Evolutionary conservation across 1,284 basidiomycete genomes (phyloP), one percentile per base, ranked within the genome.

Genomic region (Papiliotrema nemorosa): DNA sequence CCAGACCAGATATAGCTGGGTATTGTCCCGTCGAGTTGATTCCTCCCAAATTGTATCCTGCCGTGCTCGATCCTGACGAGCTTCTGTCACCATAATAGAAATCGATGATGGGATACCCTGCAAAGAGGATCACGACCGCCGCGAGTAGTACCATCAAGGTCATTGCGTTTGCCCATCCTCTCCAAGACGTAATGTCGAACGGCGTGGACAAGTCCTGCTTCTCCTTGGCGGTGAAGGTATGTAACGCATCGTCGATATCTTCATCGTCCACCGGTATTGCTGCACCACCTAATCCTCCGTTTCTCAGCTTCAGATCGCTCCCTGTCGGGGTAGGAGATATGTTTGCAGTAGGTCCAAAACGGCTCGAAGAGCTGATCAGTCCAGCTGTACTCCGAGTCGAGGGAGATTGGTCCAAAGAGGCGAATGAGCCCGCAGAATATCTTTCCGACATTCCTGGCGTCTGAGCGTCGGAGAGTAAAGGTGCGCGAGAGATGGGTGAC

Each of bases 21-120:
- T 59, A 66, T 75, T 90, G 88, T 33, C 89, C 90, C 13, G 83
- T 84, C 1, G 69, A 77, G 67, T 88, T 88, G 58, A 87, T 80
- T 59, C 88, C 88, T 26, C 88, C 89, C 20, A 89, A 63, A 63
- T 88, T 88, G 55, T 76, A 76, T 0, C 74, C 88, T 2, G 66
- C 50, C 7, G 66, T 65, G 20, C 18, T 50, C 40, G 54, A 54
- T 16, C 52, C 55, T 6, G 62, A 62, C 6, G 57, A 55, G 3
- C 49, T 48, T 33, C 54, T 48, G 24, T 77, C 72, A 35, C 74
- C 72, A 4, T 70, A 66, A 63, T 80, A 79, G 54, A 79, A 85
- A 20, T 75, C 74, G 60, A 89, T 66, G 62, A 92, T 82, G 2
- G 90, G 90, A 63, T 88, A 91, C 38, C 83, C 82, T 22, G 85